Evolutionary conservation across 257 asterid genomes (phyloP), one percentile per base, ranked within the genome.

Genomic region (Lithospermum erythrorhizon): DNA sequence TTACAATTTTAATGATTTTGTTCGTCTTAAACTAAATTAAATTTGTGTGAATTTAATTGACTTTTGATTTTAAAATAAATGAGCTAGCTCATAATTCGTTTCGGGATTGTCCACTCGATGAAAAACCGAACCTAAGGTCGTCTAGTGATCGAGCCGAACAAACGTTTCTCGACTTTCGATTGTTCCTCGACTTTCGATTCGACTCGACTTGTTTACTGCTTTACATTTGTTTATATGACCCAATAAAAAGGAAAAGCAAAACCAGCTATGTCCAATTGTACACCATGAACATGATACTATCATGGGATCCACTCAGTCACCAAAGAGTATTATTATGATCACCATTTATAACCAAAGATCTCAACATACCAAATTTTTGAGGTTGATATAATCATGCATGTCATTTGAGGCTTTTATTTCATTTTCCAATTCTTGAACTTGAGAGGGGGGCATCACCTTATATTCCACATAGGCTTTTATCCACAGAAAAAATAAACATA

Each of bases 201-300:
- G n/a, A n/a, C n/a, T n/a, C n/a, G n/a, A n/a, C n/a, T n/a, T n/a
- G n/a, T n/a, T n/a, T n/a, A n/a, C n/a, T n/a, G n/a, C n/a, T n/a
- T n/a, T n/a, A 1, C 2, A 24, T 1, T 24, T 24, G 4, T 24
- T 0, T 30, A 2, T 30, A 30, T 30, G 37, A 30, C 3, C 6
- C 37, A 6, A 7, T 30, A 54, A 53, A 52, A 21, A 55, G 52
- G 59, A 25, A 61, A 69, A 70, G 63, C 73, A 48, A 63, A 69
- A 79, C 77, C 82, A 76, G 84, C 87, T 72, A 79, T 51, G 65
- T 66, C 70, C 72, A 72, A 79, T n/a, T n/a, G n/a, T n/a, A n/a
- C 77, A 20, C 52, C 68, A 25, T 35, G 7, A 72, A 51, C 57
- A 67, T 69, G 79, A 73, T 64, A 81, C 79, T 65, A 82, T 75